Evolutionary conservation across 495 filamentous ascomycete genomes (phyloP).

Genomic region (Niebla homalea): DNA sequence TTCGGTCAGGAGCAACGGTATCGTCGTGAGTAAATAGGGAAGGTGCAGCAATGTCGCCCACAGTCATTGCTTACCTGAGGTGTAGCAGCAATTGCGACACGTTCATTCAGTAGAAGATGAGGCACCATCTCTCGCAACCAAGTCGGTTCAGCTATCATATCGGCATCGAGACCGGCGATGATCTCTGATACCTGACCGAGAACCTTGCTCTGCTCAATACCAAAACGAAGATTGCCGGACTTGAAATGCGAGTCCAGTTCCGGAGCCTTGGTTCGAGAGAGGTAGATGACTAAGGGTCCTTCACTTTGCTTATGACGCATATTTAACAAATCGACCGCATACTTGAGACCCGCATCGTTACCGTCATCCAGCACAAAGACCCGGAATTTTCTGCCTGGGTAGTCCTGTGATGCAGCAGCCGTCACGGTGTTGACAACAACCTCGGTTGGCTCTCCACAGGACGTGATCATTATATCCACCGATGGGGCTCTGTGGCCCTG

Average conservation of each 20-base stretch:
- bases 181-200: slow-evolving; percentile 4
- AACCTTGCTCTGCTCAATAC: neutral
- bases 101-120: slow-evolving; percentile 29
- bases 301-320: slow-evolving; percentile 26
- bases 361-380: slow-evolving; percentile 42
- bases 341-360: slow-evolving; percentile 20
- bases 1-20: too few species aligned
- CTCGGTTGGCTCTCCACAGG: slow-evolving; percentile 37
- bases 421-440: slow-evolving; percentile 40
- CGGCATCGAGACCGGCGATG: slow-evolving; percentile 26
- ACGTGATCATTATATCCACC: slow-evolving; percentile 41
- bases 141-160: slow-evolving; percentile 32
- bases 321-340: slow-evolving; percentile 18
- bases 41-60: too few species aligned
- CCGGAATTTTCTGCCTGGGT: slow-evolving; percentile 34
- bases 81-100: slow-evolving; percentile 21
- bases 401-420: slow-evolving; percentile 35
- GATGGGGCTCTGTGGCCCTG: neutral
- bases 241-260: slow-evolving; percentile 35
- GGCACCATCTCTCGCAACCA: slow-evolving; percentile 38
- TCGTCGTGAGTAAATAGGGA: too few species aligned
- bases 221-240: slow-evolving; percentile 43
- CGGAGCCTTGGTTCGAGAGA: slow-evolving; percentile 19
- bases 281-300: slow-evolving; percentile 24
- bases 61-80: too few species aligned